These are phyloP conservation scores for Syncephalastrum racemosum DNA, from an alignment of 371 early-diverging fungal species.

Conservation along the genomic window DNA sequence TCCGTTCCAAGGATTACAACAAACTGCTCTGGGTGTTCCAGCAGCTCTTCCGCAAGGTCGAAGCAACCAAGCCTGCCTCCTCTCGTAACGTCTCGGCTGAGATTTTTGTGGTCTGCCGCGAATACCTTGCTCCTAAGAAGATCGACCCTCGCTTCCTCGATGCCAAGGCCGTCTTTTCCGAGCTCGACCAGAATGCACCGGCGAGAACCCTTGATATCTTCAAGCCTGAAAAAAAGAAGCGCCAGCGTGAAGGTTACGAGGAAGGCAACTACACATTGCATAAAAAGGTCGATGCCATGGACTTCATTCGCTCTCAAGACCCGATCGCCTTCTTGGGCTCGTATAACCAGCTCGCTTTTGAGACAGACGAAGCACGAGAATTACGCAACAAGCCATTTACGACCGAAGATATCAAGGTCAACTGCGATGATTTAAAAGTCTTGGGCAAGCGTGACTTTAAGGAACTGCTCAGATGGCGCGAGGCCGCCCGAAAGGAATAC, in stretches of 20 bases:
- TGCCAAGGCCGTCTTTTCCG: slow-evolving; percentile 94
- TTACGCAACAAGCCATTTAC: slow-evolving; percentile 70
- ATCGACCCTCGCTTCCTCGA: slow-evolving; percentile 96
- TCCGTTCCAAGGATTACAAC: slow-evolving; percentile 99
- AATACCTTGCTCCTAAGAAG: slow-evolving; percentile 93
- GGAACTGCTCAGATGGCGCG: slow-evolving; percentile 86
- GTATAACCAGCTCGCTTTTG: slow-evolving; percentile 74
- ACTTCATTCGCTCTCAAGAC: slow-evolving; percentile 78
- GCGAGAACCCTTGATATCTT: slow-evolving; percentile 65
- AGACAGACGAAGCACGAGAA: slow-evolving; percentile 61
- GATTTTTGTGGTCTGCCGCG: slow-evolving; percentile 98
- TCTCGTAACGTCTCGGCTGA: slow-evolving; percentile 99
- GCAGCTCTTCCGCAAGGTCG: slow-evolving; percentile 96
- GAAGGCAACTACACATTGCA: slow-evolving; percentile 90
- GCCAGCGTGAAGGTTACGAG: slow-evolving; percentile 96
- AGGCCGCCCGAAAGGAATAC: slow-evolving; percentile 61
- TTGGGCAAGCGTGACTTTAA: slow-evolving; percentile 94
- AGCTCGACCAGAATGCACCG: slow-evolving; percentile 64
- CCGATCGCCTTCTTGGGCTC: slow-evolving; percentile 76
- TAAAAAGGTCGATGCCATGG: slow-evolving; percentile 68
- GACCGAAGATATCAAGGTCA: slow-evolving; percentile 75
- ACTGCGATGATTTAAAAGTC: slow-evolving; percentile 88
- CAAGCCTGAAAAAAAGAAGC: slow-evolving; percentile 81
- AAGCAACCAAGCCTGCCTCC: slow-evolving; percentile 99
- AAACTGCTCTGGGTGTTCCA: slow-evolving; percentile 97